Conservation (phyloP, 495 filamentous ascomycete species). For the Penicillium macrosclerotiorum region DNA sequence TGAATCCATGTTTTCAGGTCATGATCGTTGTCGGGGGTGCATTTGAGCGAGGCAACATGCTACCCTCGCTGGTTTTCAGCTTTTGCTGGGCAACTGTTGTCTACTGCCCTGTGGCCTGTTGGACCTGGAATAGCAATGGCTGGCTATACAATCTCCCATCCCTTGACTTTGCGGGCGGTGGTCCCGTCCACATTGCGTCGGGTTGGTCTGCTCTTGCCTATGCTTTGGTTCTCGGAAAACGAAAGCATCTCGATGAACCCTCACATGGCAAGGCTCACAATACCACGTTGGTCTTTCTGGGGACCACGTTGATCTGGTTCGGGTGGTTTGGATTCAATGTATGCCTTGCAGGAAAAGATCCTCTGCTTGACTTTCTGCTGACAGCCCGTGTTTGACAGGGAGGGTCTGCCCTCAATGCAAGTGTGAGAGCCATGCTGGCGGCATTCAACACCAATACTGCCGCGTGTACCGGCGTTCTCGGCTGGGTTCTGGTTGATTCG, state of each 20-base stretch:
- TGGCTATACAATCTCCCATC: conserved; percentile 56
- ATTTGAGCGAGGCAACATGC: conserved; percentile 54
- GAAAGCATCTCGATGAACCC: conserved; percentile 42
- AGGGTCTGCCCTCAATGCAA: conserved; percentile 56
- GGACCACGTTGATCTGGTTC: conserved; percentile 59
- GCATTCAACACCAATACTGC: conserved; percentile 63
- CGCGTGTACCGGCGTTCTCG: conserved; percentile 53
- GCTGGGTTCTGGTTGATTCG: conserved; percentile 60
- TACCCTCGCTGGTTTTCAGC: conserved; percentile 54
- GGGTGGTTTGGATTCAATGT: conserved; percentile 63
- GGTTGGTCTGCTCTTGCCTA: conserved; percentile 56
- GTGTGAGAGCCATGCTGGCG: conserved; percentile 55
- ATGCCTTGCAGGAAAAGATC: conserved; percentile 2
- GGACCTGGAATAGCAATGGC: conserved; percentile 60
- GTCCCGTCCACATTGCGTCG: conserved; percentile 56
- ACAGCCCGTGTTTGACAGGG: conserved; percentile 30
- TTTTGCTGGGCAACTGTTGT: conserved; percentile 61
- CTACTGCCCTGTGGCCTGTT: conserved; percentile 58
- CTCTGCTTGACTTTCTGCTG: not conserved
- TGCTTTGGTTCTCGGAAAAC: conserved; percentile 54
- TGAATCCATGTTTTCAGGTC: conserved; percentile 22
- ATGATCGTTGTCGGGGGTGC: conserved; percentile 53
- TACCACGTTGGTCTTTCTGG: conserved; percentile 54
- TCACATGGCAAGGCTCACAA: conserved; percentile 53
- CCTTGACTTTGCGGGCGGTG: conserved; percentile 56